A percentile compares a stretch with the other conserved stretches of the same genome.
phyloP scores from a whole-genome alignment of 345 rosid species.

The Arabidopsis suecica region DNA sequence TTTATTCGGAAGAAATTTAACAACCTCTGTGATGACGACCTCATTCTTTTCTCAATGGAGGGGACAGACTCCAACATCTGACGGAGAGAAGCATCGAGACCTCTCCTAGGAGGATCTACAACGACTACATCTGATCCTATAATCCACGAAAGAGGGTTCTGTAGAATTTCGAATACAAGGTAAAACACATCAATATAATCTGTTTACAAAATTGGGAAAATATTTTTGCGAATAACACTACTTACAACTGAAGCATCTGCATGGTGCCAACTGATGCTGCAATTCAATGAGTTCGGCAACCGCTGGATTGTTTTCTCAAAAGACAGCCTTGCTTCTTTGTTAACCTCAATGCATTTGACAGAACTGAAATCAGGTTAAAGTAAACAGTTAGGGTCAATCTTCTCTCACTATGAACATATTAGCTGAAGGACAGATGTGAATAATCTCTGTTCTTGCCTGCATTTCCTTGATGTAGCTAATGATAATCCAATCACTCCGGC shows the following conservation, averaged over 20 bases:
- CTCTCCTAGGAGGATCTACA: constrained; percentile 97
- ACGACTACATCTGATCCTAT: constrained; percentile 85
- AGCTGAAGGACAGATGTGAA: constrained; percentile 3
- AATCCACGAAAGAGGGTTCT: constrained; percentile 94
- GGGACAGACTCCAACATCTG: constrained; percentile 63
- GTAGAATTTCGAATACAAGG: constrained; percentile 35
- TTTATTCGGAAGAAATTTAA: constrained; percentile 21
- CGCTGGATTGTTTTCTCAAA: constrained; percentile 88
- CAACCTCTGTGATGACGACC: constrained; percentile 59
- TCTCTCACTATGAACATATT: constrained; percentile 26
- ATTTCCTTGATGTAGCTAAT: constrained; percentile 79
- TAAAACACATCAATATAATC: constrained; percentile 8
- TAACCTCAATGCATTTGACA: constrained; percentile 90
- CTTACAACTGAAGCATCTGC: constrained; percentile 87
- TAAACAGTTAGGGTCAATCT: constrained; percentile 30
- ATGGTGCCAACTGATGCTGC: constrained; percentile 91
- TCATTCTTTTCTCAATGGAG: constrained; percentile 54
- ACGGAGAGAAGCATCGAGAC: constrained; percentile 76
- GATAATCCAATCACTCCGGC: constrained; percentile 96
- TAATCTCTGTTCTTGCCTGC: constrained; percentile 66
- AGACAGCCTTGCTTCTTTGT: constrained; percentile 85
- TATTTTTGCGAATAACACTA: constrained; percentile 16
- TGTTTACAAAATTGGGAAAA: not conserved
- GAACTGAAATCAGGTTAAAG: constrained; percentile 58
- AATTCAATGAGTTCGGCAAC: constrained; percentile 64